These are phyloP conservation scores for Helianthus annuus DNA, from an alignment of 129 eudicot genomes.

Conservation along the genomic window DNA sequence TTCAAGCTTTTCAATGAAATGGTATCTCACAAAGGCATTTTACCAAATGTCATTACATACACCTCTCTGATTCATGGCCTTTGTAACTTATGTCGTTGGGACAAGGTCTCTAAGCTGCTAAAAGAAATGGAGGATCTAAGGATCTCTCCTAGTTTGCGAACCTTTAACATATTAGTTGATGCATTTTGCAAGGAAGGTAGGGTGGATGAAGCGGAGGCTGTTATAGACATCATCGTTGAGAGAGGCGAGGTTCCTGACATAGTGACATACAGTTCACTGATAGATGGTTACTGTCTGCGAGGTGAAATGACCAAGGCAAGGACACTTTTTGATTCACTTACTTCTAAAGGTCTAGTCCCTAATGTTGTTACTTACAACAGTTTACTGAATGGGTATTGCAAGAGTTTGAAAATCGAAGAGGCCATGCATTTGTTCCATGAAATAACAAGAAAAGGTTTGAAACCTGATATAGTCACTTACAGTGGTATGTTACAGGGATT, in stretches of 20 bases:
- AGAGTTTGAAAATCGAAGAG: neutral
- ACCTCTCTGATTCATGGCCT: conserved; percentile 23
- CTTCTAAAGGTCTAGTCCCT: conserved; percentile 1
- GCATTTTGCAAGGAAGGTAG: conserved; percentile 16
- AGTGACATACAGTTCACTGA: neutral
- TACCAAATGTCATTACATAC: too few relatives aligned
- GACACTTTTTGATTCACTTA: neutral
- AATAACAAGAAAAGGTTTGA: neutral
- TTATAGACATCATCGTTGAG: neutral
- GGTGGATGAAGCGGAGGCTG: conserved; percentile 28
- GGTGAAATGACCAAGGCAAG: conserved; percentile 21
- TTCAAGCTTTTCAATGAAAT: too few relatives aligned
- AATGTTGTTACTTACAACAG: conserved; percentile 10
- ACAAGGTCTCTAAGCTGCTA: conserved; percentile 25
- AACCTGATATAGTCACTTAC: too few relatives aligned
- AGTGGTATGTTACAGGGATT: too few relatives aligned
- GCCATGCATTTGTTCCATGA: neutral
- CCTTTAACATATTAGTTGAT: conserved; percentile 20
- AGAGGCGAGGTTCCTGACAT: neutral
- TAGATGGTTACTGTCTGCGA: neutral
- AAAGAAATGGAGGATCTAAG: conserved; percentile 24
- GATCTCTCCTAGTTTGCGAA: neutral
- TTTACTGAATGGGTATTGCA: conserved; percentile 33
- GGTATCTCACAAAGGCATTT: too few relatives aligned
- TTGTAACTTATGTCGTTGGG: conserved; percentile 1